Evolutionary conservation across 1,284 basidiomycete genomes (phyloP), one percentile per base, ranked within the genome.

Genomic region (Cryptococcus amylolentus): DNA sequence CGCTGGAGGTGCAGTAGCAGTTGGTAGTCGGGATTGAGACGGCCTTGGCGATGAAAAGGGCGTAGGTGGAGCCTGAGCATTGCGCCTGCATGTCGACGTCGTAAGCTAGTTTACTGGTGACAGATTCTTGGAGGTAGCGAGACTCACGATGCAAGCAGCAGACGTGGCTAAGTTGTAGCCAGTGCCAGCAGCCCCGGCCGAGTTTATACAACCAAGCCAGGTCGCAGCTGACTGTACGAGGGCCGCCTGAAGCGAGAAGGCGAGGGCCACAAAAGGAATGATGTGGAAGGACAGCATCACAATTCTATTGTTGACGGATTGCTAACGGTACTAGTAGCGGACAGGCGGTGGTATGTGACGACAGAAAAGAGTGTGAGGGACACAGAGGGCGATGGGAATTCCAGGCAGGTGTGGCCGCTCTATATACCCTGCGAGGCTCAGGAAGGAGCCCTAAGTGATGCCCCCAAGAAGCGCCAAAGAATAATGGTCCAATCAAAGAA

Each of bases 1-100:
- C 48, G 38, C 35, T 45, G 20, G 16, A 26, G 37, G 44, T 49
- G 20, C 56, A 57, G 31, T 46, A 57, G 52, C 56, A 57, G 43
- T 57, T 57, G 52, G 10, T 28, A 31, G 20, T 27, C 6, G 28
- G 5, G 7, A 48, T 2, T 10, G 28, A 26, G 26, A 10, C 46
- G 46, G 14, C 16, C 31, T 35, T 35, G 31, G 1, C 31, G 27
- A 48, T 27, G 31, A 9, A 48, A n/a, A 12, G 28, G 6, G 46
- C 46, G 46, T 26, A 48, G 23, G 41, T n/a, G 41, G n/a, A 42
- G 41, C 41, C n/a, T 10, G n/a, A 23, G 41, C 41, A 42, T 23
- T 18, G 12, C n/a, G 23, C 3, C n/a, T 42, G n/a, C 23, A 42
- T 18, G 9, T 14, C 39, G 12, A 41, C 1, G 31, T 35, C n/a